Base-by-base conservation (phyloP, 208 protist species). In the Tritrichomonas foetus region DNA sequence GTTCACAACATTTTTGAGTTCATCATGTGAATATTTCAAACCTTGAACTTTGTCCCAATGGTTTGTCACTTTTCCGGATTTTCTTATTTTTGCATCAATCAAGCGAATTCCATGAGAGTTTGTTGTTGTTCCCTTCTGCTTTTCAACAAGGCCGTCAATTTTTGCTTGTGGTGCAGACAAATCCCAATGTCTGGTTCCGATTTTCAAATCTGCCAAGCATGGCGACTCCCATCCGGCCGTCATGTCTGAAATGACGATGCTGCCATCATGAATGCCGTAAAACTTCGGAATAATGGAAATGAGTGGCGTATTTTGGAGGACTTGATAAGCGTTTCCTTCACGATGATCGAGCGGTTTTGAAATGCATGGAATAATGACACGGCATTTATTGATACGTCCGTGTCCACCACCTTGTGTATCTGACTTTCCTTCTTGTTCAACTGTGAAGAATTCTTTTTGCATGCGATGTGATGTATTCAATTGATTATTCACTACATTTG, bases 321-420 rank as follows among this genome's bases (percentile, higher is more conserved):
- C 27, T 53, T 49, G 0, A 89, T 89, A 89, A 39, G 78, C 78
- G 20, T 50, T 49, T 55, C 41, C 78, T 89, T 89, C 78, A 57
- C 78, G 53, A 39, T 89, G 78, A 39, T 89, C 78, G 57, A 89
- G 41, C 20, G 78, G 78, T 36, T 89, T 89, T 44, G 78, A 44
- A 39, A 89, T 89, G 41, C 47, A 53, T 1, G 44, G 78, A 22
- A 20, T 57, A 14, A 13, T 39, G 20, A 47, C 44, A n/a, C 44
- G 33, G 47, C 78, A 89, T 49, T 89, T 13, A 16, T 20, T 57
- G 20, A 89, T 89, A 39, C 47, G 25, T 49, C 78, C 78, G 27
- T 89, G 78, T 57, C 78, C 78, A 16, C 78, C 78, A 39, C 41
- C 78, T 89, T 89, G 78, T 0, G 41, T 36, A 22, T 44, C 41